Evolutionary conservation across 352 stramenopile species (phyloP), one percentile per base, ranked within the genome.

Genomic region (Phytopythium mirpurense): DNA sequence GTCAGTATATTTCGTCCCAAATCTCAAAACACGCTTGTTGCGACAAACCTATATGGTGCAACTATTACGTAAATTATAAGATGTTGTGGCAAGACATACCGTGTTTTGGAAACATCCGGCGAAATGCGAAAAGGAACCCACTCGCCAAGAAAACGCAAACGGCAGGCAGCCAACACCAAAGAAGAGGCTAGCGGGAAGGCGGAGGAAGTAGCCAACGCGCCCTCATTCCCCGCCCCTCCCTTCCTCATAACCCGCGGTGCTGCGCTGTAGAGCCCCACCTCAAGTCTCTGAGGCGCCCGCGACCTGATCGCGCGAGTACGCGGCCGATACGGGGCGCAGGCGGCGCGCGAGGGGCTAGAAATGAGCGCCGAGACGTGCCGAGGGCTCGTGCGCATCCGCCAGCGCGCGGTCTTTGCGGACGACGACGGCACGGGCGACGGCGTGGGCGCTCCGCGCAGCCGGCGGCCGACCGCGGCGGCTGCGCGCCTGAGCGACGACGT

Each of bases 331-430:
- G 29, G 32, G 32, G 32, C 32, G 34, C 34, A 1, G 34, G 6
- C 34, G 34, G 9, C 21, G 14, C 14, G 21, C 18, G 18, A 34
- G 15, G 27, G 24, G 2, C 21, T 5, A 19, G 40, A 19, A 6
- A 54, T 43, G 47, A 44, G 47, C 47, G 19, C 32, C 12, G 47
- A 36, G 31, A 43, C 32, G 31, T 78, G 56, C 46, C 55, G 72
- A 32, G 72, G 72, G 1, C 62, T 80, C 46, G 62, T 77, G 65
- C 62, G 72, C 38, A 66, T 83, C 34, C 70, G 68, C 21, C 56
- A 74, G 56, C 70, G 66, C 49, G 59, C 63, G 8, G 50, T 44
- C 48, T 76, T 60, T 27, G 43, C 67, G 35, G 38, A 63, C 3
- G 29, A 35, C 29, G 52, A 59, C 31, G 56, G 67, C 44, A 36